Evolutionary conservation across 2,329 filamentous ascomycete species (phyloP), one percentile per base, ranked within the genome.

Genomic region (Beauveria caledonica): DNA sequence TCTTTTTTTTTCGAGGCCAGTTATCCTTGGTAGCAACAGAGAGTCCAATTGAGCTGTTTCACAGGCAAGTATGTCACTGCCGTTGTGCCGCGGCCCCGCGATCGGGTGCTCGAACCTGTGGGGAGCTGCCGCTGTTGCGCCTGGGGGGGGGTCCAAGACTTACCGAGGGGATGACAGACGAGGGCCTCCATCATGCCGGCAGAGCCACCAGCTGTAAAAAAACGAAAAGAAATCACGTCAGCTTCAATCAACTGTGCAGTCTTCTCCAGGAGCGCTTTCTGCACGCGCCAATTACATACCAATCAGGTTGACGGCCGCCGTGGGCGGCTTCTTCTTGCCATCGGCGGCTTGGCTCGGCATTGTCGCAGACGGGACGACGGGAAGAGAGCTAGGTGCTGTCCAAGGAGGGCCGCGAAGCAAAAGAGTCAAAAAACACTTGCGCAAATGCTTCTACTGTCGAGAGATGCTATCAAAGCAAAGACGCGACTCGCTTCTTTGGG

Each of bases 121-220:
- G 53, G 56, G 59, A 62, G 25, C 55, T 36, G 46, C 56, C n/a
- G 50, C 46, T 40, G 21, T 13, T 50, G 44, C 55, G 55, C 21
- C n/a, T 27, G 4, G 25, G 29, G 27, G 8, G n/a, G 54, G 27
- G 11, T 23, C 36, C 8, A 58, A 29, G 61, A 68, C 81, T 68
- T 82, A 93, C 89, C 89, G 62, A 97, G 83, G 64, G 94, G 94
- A 80, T 99, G 94, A 76, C 94, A 99, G 58, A 80, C 92, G 64
- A 99, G 86, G 53, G 94, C 94, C 78, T 99, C 94, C 92, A 97
- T 97, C 93, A 97, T 97, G 71, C 94, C 94, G 68, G 94, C 94
- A 76, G 91, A 91, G 72, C 94, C 94, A 72, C 94, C 94, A 73
- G 94, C 94, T 96, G 68, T 40, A 36, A 36, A 6, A 15, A 33